Evolutionary conservation across 805 yeast species (phyloP).

Genomic region (Brettanomyces anomalus): DNA sequence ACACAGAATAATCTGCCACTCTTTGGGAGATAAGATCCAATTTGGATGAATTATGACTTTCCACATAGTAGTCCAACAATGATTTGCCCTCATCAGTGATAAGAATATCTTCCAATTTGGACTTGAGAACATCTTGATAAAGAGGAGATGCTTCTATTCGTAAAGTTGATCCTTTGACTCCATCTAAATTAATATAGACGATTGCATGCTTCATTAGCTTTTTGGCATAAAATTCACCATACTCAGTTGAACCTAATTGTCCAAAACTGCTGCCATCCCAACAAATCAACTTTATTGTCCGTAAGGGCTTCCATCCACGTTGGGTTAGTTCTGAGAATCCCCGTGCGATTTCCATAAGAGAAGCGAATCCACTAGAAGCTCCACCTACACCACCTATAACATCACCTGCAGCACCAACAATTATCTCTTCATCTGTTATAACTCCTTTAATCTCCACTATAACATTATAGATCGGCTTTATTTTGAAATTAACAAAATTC

Average conservation of each 20-base stretch:
- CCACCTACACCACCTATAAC: constrained; percentile 42
- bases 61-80: constrained; percentile 36
- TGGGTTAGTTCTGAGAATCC: constrained; percentile 36
- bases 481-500: constrained; percentile 32
- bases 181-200: constrained; percentile 45
- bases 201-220: constrained; percentile 34
- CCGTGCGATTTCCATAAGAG: constrained; percentile 43
- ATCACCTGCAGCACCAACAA: constrained; percentile 51
- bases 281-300: constrained; percentile 31
- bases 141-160: constrained; percentile 47
- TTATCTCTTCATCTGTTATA: constrained; percentile 39
- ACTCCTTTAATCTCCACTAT: constrained; percentile 50
- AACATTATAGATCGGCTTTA: constrained; percentile 39
- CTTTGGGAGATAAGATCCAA: constrained; percentile 39
- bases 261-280: constrained; percentile 43
- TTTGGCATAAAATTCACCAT: constrained; percentile 39
- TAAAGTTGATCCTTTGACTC: constrained; percentile 44
- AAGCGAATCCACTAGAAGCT: constrained; percentile 40
- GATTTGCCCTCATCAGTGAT: constrained; percentile 29
- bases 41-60: constrained; percentile 27
- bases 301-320: constrained; percentile 36
- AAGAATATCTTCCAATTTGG: constrained; percentile 39
- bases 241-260: constrained; percentile 46
- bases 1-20: constrained; percentile 44
- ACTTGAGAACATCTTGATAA: constrained; percentile 33